Base-by-base conservation (phyloP, 2,329 filamentous ascomycete genomes). In the Monilinia polystroma region DNA sequence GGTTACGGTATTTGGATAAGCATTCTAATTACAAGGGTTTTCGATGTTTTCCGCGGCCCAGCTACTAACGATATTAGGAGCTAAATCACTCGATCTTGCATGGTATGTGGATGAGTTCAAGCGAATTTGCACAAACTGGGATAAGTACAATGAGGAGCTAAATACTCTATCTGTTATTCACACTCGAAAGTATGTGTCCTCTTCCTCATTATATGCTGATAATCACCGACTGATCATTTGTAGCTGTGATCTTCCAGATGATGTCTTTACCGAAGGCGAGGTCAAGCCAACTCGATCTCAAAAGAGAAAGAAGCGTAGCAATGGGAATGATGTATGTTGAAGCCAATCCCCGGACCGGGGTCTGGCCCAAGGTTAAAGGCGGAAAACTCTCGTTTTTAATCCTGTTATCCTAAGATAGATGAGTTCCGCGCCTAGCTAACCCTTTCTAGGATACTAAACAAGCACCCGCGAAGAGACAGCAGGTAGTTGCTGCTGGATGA, bases 71-170 rank as follows among this genome's bases (percentile, higher is more conserved):
- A 45, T 69, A 66, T 67, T 77, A 87, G 88, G 85, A 67, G 85
- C 86, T 68, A 91, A 88, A 80, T 85, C 86, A 55, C 84, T 93
- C 62, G 90, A 94, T 77, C 85, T 94, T 32, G 90, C 93, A 26
- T 90, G 86, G 73, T 90, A 95, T 73, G 93, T 96, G 38, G 85
- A 90, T 64, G 88, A 92, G 66, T 99, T 97, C 82, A 96, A 93
- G 80, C 83, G 85, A n/a, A 85, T 90, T 63, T 96, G 93, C 78
- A 89, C 83, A 49, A 83, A 83, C 51, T 95, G 91, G 87, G 82
- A 89, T 56, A 87, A 89, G 67, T 96, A 90, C 77, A 83, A 94
- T 70, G 80, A 85, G 16, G 86, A 90, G n/a, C 79, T 91, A 63
- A 92, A 93, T 75, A 91, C 88, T 53, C 81, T 99, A 63, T 88